phyloP scores from a whole-genome alignment of 139 green algal genomes.

The Trebouxia sp. region DNA sequence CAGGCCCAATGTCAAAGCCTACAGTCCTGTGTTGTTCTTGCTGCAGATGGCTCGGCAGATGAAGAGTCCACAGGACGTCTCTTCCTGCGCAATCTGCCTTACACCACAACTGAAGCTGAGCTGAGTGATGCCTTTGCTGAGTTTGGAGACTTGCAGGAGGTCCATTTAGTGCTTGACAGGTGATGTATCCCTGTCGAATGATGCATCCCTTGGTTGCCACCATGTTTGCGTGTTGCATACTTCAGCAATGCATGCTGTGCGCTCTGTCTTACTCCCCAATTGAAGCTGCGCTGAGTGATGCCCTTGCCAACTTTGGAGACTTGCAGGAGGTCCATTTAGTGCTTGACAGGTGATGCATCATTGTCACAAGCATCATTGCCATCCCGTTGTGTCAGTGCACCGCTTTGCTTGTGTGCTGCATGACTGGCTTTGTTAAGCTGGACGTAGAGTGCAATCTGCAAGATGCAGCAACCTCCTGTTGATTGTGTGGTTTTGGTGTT shows the following conservation, averaged over 20 bases:
- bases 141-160: conserved; percentile 80
- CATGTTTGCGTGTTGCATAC: no score
- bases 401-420: not conserved
- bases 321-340: conserved; percentile 92
- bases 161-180: conserved; percentile 91
- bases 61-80: conserved; percentile 70
- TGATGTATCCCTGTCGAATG: no score
- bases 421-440: no score
- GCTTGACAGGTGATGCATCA: not conserved
- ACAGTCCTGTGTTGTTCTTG: not conserved
- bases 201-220: not conserved
- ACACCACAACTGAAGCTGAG: conserved; percentile 85
- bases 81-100: conserved; percentile 96
- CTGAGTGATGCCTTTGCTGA: conserved; percentile 74
- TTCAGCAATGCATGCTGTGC: no score
- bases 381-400: no score
- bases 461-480: no score
- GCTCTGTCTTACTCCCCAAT: conserved; percentile 90
- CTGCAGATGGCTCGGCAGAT: conserved; percentile 7
- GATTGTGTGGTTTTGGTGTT: no score
- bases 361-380: not conserved
- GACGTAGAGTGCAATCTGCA: no score
- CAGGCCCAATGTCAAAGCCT: no score
- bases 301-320: conserved; percentile 79
- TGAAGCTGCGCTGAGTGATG: conserved; percentile 81